Percentiles rank a stretch among this genome's conserved stretches.
Conservation (phyloP, 2,329 filamentous ascomycete species). For the Penicillium freii region DNA sequence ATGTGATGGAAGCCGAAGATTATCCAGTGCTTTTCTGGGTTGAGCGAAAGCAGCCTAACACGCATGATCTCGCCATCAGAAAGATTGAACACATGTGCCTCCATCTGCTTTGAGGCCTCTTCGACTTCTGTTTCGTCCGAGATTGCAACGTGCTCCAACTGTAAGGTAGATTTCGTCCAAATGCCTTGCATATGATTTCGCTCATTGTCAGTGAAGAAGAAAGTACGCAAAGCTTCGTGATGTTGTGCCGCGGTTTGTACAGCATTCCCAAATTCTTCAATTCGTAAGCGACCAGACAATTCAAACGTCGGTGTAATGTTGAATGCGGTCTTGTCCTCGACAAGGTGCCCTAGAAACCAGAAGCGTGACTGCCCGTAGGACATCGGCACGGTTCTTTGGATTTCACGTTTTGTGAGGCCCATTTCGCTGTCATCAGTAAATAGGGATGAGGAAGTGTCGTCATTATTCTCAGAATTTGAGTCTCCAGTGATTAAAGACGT, state of each 20-base stretch:
- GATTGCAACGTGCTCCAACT: conserved; percentile 27
- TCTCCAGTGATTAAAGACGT: conserved; percentile 11
- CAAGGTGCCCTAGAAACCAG: conserved; percentile 34
- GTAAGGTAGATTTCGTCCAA: conserved; percentile 24
- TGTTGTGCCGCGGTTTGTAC: conserved; percentile 29
- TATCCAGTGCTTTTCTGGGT: conserved; percentile 37
- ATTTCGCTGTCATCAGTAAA: conserved; percentile 4
- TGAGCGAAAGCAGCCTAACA: conserved; percentile 13
- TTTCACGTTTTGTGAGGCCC: neutral
- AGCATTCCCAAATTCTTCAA: conserved; percentile 35
- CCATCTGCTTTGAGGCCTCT: conserved; percentile 24
- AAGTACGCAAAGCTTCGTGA: conserved; percentile 37
- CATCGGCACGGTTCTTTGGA: conserved; percentile 26
- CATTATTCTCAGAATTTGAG: conserved; percentile 17
- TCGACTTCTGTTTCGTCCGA: conserved; percentile 16
- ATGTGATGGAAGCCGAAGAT: conserved; percentile 52
- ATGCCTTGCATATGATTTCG: conserved; percentile 23
- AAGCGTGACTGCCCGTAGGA: conserved; percentile 45
- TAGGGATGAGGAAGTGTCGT: conserved; percentile 11
- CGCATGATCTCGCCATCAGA: conserved; percentile 33
- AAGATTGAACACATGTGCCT: conserved; percentile 40
- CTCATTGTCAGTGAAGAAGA: conserved; percentile 25
- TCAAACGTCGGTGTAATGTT: conserved; percentile 40
- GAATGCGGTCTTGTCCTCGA: conserved; percentile 39
- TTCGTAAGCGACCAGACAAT: conserved; percentile 34